A percentile compares a stretch with the other conserved stretches of the same genome.
phyloP scores from a whole-genome alignment of 768 basidiomycete species.

The Hydnomerulius pinastri region DNA sequence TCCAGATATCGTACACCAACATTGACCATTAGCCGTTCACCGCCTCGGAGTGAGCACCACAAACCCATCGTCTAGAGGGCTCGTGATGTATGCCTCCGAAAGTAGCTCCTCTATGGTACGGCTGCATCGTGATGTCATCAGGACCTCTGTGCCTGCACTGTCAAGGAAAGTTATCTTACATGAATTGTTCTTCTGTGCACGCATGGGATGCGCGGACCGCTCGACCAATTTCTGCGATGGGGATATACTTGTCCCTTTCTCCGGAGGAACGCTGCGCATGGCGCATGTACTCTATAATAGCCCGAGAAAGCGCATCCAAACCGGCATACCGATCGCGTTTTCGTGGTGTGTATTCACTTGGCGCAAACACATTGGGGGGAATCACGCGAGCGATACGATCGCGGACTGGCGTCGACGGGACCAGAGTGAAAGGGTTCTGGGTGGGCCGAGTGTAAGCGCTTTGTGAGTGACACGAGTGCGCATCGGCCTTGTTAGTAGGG shows the following conservation, averaged over 20 bases:
- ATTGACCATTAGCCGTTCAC: conserved; percentile 3
- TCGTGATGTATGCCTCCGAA: conserved; percentile 32
- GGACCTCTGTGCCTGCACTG: not conserved
- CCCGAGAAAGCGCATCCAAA: conserved; percentile 18
- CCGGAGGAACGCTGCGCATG: not conserved
- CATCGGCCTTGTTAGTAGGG: not conserved
- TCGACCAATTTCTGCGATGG: conserved; percentile 15
- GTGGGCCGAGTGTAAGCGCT: no score
- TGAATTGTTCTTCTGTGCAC: conserved; percentile 23
- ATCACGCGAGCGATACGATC: not conserved
- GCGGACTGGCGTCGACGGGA: not conserved
- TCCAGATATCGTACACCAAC: no score
- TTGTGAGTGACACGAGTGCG: no score
- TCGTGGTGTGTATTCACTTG: conserved; percentile 23
- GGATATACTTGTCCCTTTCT: not conserved
- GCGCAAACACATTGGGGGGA: conserved; percentile 1
- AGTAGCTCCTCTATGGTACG: conserved; percentile 22
- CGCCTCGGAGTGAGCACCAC: conserved; percentile 31
- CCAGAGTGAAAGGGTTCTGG: not conserved
- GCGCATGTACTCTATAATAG: conserved; percentile 19
- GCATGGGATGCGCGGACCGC: conserved; percentile 7
- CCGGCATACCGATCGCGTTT: conserved; percentile 17
- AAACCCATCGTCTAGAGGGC: conserved; percentile 29
- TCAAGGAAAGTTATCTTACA: conserved; percentile 14
- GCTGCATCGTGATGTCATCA: conserved; percentile 9